Evolutionary conservation across 2,329 filamentous ascomycete genomes (phyloP), one percentile per base, ranked within the genome.

Genomic region (Aspergillus pseudonomiae): DNA sequence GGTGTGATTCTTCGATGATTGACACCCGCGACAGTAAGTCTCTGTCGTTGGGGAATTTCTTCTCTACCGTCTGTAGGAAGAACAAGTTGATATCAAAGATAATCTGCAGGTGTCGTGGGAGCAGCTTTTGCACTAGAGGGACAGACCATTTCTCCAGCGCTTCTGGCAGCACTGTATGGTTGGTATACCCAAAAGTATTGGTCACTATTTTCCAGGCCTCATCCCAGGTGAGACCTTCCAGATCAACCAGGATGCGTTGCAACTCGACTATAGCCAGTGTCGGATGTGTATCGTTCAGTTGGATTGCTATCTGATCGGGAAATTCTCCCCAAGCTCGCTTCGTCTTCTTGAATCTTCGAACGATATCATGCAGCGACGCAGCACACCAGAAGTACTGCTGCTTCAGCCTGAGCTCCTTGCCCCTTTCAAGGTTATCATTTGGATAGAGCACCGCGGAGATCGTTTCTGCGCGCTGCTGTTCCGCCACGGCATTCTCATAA

Each of bases 331-430:
- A 99, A 9, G 90, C 83, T 67, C 94, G 89, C 83, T 92, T 93
- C 21, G 93, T 89, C 86, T 98, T 99, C 85, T 98, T 99, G 88
- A 98, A 99, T 63, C 95, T 90, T 63, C 95, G 91, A 64, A 99
- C 91, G 75, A 99, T 99, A 74, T 99, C 95, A 75, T 93, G 93
- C 4, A 99, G 86, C 19, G 95, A 99, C 19, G 95, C 95, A 59
- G 95, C 94, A 74, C 97, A 96, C 95, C 95, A 99, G 83, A 99
- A 99, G 85, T 99, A 99, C 79, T 99, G 95, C 79, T 99, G 95
- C 86, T 99, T 99, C 79, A 99, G 81, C 60, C 95, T 92, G 67
- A 99, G 88, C 83, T 99, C 95, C 80, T 99, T 99, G 67, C 95
- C 95, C 68, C 93, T 88, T 69, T 98, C 94, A 52, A 99, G 87